These are phyloP conservation scores for Choanephora cucurbitarum DNA, from an alignment of 371 early-diverging fungal genomes.

Conservation along the genomic window DNA sequence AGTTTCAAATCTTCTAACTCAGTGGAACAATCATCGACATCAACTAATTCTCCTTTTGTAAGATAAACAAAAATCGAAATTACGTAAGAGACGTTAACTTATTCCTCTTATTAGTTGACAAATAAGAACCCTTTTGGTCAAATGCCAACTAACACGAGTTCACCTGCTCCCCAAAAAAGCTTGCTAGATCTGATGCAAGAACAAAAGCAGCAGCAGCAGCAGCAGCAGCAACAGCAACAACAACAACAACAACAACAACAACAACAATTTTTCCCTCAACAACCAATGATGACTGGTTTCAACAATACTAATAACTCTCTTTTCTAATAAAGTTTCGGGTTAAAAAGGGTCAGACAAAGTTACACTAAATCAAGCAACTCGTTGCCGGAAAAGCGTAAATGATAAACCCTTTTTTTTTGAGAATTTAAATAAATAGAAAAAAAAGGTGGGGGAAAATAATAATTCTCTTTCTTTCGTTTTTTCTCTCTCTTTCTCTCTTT, in stretches of 20 bases:
- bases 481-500: constrained; percentile 10
- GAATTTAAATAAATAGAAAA: constrained; percentile 1
- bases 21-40: not conserved
- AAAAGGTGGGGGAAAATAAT: constrained; percentile 11
- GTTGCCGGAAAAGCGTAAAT: not conserved
- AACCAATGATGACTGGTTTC: not conserved
- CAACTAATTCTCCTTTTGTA: constrained; percentile 11
- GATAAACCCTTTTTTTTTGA: not conserved
- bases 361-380: constrained; percentile 6
- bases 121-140: constrained; percentile 50
- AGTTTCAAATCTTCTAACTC: constrained; percentile 16
- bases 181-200: constrained; percentile 42
- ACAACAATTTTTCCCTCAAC: constrained; percentile 26
- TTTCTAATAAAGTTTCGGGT: constrained; percentile 11
- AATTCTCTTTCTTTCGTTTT: constrained; percentile 3
- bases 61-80: not conserved
- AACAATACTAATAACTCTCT: constrained; percentile 4
- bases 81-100: not conserved
- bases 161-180: constrained; percentile 27
- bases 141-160: constrained; percentile 2
- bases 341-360: not conserved
- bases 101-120: constrained; percentile 20
- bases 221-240: constrained; percentile 28
- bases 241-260: constrained; percentile 39
- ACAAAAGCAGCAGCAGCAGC: constrained; percentile 39